Conservation (phyloP, 2,329 filamentous ascomycete genomes). For the Colletotrichum sp. region DNA sequence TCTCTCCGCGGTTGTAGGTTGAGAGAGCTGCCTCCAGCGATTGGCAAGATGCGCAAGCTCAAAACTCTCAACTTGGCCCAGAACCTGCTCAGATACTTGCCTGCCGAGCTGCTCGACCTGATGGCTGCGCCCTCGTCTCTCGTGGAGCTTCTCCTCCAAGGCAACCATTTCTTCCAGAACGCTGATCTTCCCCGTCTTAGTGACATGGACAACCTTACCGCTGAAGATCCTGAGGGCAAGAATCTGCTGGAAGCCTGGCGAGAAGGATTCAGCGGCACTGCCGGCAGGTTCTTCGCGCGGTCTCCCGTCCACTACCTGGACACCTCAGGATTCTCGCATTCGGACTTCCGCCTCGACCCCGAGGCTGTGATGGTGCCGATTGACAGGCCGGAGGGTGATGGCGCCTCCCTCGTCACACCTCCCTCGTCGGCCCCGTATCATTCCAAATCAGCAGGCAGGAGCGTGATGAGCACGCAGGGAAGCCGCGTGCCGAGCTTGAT, state of each 20-base stretch:
- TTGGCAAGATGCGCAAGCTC: constrained; percentile 63
- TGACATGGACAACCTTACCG: constrained; percentile 21
- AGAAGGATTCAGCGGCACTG: constrained; percentile 15
- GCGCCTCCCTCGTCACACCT: constrained; percentile 11
- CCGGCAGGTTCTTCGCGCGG: constrained; percentile 24
- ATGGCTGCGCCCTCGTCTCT: constrained; percentile 51
- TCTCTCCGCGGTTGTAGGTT: constrained; percentile 70
- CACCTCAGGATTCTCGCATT: constrained; percentile 23
- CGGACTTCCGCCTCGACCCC: constrained; percentile 25
- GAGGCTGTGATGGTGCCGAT: constrained; percentile 11
- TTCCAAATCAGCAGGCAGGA: constrained; percentile 13
- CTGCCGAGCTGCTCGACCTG: constrained; percentile 66
- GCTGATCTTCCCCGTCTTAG: background rate
- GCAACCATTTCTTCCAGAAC: constrained; percentile 64
- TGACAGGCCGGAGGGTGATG: background rate
- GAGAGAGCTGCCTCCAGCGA: constrained; percentile 62
- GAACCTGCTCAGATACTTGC: constrained; percentile 65
- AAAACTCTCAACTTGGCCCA: constrained; percentile 69
- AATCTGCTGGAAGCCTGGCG: background rate
- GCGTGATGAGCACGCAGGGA: constrained; percentile 11
- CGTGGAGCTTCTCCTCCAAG: constrained; percentile 59
- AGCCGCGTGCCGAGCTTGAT: constrained; percentile 54
- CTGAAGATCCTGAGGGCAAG: constrained; percentile 20
- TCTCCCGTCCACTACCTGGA: constrained; percentile 34
- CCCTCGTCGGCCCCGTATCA: constrained; percentile 20